Evolutionary conservation across 106 monocot species (phyloP), one percentile per base, ranked within the genome.

Genomic region (Apostasia ramifera): DNA sequence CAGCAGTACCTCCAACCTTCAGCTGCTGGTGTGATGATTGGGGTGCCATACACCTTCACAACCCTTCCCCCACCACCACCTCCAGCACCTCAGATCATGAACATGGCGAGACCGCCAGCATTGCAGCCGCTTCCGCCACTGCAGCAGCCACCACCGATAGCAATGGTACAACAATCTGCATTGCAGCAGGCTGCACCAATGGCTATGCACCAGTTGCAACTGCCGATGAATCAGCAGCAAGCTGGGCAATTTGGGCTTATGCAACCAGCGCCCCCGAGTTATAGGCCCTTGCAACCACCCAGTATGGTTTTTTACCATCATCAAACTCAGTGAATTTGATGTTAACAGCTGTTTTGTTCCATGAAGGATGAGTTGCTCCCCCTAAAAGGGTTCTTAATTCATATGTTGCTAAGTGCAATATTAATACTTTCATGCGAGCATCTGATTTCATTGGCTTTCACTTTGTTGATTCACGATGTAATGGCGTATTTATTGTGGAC

Each of bases 241-340:
- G 46, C 53, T 1, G 47, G 48, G 37, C 81, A 79, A 38, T 58
- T 82, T 41, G 66, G 73, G 50, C 44, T 80, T 44, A 79, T 86
- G 66, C 91, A 82, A 15, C 78, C 80, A 44, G 73, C 61, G 1
- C 82, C 74, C 2, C 89, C 93, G 4, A 87, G 83, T 80, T 98
- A 82, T 69, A 73, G 92, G 61, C 88, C 91, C 7, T 70, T 91
- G 67, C 88, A 86, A 61, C 82, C 88, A 1, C 91, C 95, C 13
- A 77, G 75, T 38, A 85, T 98, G 85, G 71, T 66, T 4, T 98
- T 83, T 73, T 98, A 78, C 79, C 85, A 79, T 40, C 80, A 74
- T 44, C 86, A 82, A 59, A 66, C 75, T 54, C 80, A 83, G 55
- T 81, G 75, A 90, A 45, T n/a, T 8, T 54, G 12, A 65, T 65